Percentiles rank a stretch among this genome's conserved stretches.
These are phyloP conservation scores for Flammula alnicola DNA, from an alignment of 1,284 basidiomycete genomes.

Conservation along the genomic window DNA sequence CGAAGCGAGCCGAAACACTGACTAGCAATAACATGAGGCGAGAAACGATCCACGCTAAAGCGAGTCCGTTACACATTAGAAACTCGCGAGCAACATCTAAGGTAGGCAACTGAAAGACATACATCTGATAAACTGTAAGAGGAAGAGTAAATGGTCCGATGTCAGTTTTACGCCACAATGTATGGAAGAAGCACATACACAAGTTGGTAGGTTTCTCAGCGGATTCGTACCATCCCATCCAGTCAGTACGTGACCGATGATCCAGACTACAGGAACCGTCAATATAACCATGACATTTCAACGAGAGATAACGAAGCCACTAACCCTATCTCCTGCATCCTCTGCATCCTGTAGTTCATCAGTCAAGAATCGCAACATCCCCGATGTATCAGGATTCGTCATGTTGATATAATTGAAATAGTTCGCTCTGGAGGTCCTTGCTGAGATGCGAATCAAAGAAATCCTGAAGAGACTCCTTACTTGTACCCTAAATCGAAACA, in stretches of 20 bases:
- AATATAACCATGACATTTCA: constrained; percentile 7
- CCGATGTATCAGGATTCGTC: constrained; percentile 69
- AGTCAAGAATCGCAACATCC: constrained; percentile 79
- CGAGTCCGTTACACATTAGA: constrained; percentile 14
- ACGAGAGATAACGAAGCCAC: constrained; percentile 16
- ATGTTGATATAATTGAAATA: constrained; percentile 82
- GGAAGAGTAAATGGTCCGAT: neutral
- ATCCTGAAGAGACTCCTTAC: constrained; percentile 32
- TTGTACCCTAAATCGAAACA: constrained; percentile 45
- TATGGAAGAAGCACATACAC: constrained; percentile 50
- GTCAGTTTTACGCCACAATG: neutral
- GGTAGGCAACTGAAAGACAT: neutral
- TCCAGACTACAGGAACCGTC: constrained; percentile 59
- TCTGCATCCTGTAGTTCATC: constrained; percentile 82
- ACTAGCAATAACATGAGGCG: constrained; percentile 81
- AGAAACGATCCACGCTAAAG: constrained; percentile 76
- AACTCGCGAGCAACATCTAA: neutral
- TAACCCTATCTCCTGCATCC: constrained; percentile 69
- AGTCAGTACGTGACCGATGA: constrained; percentile 76
- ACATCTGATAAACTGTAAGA: constrained; percentile 74
- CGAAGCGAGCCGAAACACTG: constrained; percentile 24
- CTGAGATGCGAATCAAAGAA: constrained; percentile 1
- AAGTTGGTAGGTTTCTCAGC: constrained; percentile 64
- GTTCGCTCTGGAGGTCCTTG: constrained; percentile 51
- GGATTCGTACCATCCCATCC: constrained; percentile 80